Evolutionary conservation across 208 protist genomes (phyloP), one percentile per base, ranked within the genome.

Genomic region (Borovskyia barvae): DNA sequence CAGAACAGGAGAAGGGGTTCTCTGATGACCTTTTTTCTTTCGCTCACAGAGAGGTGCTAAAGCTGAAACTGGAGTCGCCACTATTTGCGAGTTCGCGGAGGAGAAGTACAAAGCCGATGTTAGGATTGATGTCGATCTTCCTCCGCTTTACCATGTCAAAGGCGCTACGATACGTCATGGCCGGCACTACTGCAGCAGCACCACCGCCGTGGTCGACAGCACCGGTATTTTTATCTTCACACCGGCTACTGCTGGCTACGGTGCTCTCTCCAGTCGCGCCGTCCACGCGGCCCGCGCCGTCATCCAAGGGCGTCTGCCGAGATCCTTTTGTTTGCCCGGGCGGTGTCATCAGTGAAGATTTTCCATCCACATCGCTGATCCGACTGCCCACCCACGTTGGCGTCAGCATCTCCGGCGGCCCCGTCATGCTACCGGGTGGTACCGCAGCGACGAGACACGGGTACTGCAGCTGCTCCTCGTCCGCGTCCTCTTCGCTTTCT

Each of bases 31-130:
- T 19, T 35, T n/a, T 29, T 33, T 35, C 30, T 55, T n/a, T 56
- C 58, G 12, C 45, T 41, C 41, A 67, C 0, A 74, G 19, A 19
- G 74, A 80, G 9, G 50, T 65, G 37, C 68, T 77, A 28, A 76
- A 36, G 56, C 63, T 77, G 33, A 76, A 36, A 52, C 63, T 77
- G 55, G 68, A 68, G 54, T 73, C 69, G 22, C 54, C 45, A 14
- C 55, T 62, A 14, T 62, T 61, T 25, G 68, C 73, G n/a, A 93
- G 60, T 37, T 81, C 70, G 24, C 75, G 76, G 30, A 95, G 54
- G 0, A 81, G 78, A 2, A 92, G 45, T 8, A 85, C 70, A 69
- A 95, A 95, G 0, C 86, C 89, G 68, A 93, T 79, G 65, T 95
- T 95, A 9, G 89, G 89, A 57, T 85, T 92, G 11, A 96, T 75